Evolutionary conservation across 1,284 basidiomycete genomes (phyloP).

Genomic region (Pholiota adiposa): DNA sequence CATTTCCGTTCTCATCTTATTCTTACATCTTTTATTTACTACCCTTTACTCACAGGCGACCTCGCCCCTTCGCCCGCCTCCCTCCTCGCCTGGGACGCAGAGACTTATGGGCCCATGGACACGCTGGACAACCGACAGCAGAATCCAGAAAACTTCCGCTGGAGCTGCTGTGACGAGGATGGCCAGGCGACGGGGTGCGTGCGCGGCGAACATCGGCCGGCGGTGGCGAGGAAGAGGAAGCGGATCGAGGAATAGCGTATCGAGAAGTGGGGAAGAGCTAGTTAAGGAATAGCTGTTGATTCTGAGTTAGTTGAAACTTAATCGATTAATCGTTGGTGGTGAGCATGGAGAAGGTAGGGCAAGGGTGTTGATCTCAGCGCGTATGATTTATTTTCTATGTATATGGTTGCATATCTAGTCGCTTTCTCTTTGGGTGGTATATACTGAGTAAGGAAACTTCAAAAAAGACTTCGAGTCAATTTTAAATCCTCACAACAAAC

Average conservation of each 20-base stretch:
- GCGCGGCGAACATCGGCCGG: conserved; percentile 35
- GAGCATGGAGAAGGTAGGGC: too few relatives aligned
- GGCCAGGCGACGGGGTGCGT: conserved; percentile 45
- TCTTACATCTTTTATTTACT: neutral
- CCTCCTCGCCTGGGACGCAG: conserved; percentile 2
- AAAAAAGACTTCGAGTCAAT: too few relatives aligned
- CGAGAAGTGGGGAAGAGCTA: neutral
- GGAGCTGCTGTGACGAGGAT: conserved; percentile 50
- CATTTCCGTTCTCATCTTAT: neutral
- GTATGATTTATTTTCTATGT: too few relatives aligned
- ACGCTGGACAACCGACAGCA: conserved; percentile 38
- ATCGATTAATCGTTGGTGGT: too few relatives aligned
- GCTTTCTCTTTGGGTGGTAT: too few relatives aligned
- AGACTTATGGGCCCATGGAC: conserved; percentile 50
- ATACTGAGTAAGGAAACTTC: too few relatives aligned
- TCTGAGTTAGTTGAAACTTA: too few relatives aligned
- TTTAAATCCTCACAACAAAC: too few relatives aligned
- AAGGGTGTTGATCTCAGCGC: too few relatives aligned
- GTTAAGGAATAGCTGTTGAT: too few relatives aligned
- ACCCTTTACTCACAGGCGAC: conserved; percentile 1
- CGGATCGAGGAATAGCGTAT: conserved; percentile 24
- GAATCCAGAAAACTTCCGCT: conserved; percentile 51
- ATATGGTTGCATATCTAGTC: too few relatives aligned
- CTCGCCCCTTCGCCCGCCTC: neutral
- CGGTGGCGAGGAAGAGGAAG: conserved; percentile 36